phyloP scores from a whole-genome alignment of 208 protist species.

The Acanthamoeba polyphaga region DNA sequence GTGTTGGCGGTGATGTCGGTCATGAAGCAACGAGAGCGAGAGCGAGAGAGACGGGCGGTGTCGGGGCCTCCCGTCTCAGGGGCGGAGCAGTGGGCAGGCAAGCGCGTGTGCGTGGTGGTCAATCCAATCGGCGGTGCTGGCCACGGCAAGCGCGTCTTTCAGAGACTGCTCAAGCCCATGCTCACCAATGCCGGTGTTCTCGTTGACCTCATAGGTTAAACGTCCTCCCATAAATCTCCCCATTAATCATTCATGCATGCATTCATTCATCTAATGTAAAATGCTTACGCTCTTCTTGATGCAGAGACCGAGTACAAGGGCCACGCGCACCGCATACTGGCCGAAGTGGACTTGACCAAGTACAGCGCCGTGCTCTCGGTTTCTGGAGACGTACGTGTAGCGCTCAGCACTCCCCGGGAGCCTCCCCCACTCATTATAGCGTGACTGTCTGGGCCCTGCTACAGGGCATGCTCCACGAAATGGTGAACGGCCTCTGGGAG shows the following conservation, averaged over 20 bases:
- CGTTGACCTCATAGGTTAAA: constrained; percentile 18
- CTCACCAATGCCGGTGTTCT: neutral
- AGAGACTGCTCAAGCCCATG: constrained; percentile 47
- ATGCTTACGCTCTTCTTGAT: neutral
- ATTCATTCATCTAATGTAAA: too few relatives aligned
- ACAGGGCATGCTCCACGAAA: constrained; percentile 47
- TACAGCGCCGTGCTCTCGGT: constrained; percentile 52
- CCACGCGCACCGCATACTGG: constrained; percentile 58
- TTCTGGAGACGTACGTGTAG: neutral
- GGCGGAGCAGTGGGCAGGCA: constrained; percentile 30
- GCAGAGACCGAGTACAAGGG: constrained; percentile 56
- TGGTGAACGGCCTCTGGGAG: constrained; percentile 55
- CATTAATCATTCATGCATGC: neutral
- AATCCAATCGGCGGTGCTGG: constrained; percentile 30
- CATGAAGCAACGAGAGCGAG: neutral
- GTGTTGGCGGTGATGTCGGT: neutral
- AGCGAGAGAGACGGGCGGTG: neutral
- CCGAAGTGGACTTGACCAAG: constrained; percentile 20
- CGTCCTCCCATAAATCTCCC: neutral
- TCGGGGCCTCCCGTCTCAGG: neutral
- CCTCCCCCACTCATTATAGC: neutral
- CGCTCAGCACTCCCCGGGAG: neutral
- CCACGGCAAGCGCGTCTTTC: constrained; percentile 7
- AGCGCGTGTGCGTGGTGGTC: constrained; percentile 35
- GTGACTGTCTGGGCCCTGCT: neutral